Base-by-base conservation (phyloP, 2,329 filamentous ascomycete genomes). In the Colletotrichum somersetense region DNA sequence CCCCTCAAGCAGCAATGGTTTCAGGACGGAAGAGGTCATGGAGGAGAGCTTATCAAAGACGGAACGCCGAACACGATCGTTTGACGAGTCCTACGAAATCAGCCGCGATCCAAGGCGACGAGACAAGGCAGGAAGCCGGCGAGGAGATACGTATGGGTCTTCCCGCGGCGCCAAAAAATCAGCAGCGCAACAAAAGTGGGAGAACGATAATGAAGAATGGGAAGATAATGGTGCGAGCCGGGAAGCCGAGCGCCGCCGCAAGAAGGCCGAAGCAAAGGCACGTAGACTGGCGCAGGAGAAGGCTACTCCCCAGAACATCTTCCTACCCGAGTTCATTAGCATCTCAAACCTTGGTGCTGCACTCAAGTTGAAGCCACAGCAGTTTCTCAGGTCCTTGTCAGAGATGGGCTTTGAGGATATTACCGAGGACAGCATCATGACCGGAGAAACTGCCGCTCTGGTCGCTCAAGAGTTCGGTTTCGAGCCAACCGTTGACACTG, bases 381-480 rank as follows among this genome's bases (percentile, higher is more conserved):
- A 90, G 3, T 97, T 99, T 76, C 84, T 97, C 16, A 77, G 79
- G 20, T 94, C 95, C 77, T 87, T 99, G 81, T 89, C 91, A 78
- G 89, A 96, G 64, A 90, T 98, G 78, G 97, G 96, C 0, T 99
- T 98, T 75, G 94, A 97, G 77, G 92, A 95, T 62, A 89, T 96
- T 20, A 90, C 90, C 18, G 88, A 91, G 63, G 94, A 96, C 77
- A 95, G 96, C 78, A 90, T 99, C 73, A 89, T 99, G 80, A 96
- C 96, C 73, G 91, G 94, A 14, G 96, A 98, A 80, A 96, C 94
- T 58, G 96, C 96, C 2, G 93, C 93, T 10, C 87, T 99, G 66
- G 92, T 99, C 76, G 95, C 95, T 5, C 91, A 94, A 81, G 96
- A 99, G 79, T 98, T 96, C 80, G 95, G 96, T 62, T 97, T 93